These are phyloP conservation scores for Striga asiatica DNA, from an alignment of 257 asterid species.

Conservation along the genomic window DNA sequence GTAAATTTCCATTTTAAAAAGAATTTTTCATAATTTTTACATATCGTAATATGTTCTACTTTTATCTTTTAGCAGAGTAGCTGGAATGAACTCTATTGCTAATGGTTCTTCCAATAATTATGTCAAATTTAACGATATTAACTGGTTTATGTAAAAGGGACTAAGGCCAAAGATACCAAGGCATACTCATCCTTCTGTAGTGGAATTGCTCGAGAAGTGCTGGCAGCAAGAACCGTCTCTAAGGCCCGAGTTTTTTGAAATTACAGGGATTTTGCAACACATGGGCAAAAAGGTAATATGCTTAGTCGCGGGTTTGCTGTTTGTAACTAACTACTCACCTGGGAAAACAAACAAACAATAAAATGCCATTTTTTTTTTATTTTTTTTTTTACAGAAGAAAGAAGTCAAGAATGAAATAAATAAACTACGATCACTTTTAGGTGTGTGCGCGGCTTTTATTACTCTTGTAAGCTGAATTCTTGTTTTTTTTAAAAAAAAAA, in stretches of 20 bases:
- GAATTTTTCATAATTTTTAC: too few relatives aligned
- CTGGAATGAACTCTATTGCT: too few relatives aligned
- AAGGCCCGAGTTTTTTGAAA: conserved; percentile 81
- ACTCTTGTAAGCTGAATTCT: neutral
- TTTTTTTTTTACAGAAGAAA: neutral
- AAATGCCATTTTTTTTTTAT: neutral
- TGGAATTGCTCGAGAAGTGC: conserved; percentile 56
- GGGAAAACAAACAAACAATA: too few relatives aligned
- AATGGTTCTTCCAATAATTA: too few relatives aligned
- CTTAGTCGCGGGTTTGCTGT: neutral
- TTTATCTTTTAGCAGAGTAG: too few relatives aligned
- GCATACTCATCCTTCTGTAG: conserved; percentile 46
- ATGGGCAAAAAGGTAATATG: conserved; percentile 40
- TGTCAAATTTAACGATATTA: too few relatives aligned
- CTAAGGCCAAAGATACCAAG: conserved; percentile 56
- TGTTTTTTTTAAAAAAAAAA: neutral
- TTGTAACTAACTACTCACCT: neutral
- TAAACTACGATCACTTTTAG: too few relatives aligned
- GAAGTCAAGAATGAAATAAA: too few relatives aligned
- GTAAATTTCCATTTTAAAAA: conserved; percentile 13
- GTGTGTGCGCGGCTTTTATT: too few relatives aligned
- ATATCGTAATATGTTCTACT: too few relatives aligned
- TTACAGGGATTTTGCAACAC: conserved; percentile 37
- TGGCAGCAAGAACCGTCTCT: conserved; percentile 69
- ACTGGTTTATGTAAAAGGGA: conserved; percentile 53